Evolutionary conservation across 2,329 filamentous ascomycete species (phyloP).

Genomic region (Coniochaeta sp.): DNA sequence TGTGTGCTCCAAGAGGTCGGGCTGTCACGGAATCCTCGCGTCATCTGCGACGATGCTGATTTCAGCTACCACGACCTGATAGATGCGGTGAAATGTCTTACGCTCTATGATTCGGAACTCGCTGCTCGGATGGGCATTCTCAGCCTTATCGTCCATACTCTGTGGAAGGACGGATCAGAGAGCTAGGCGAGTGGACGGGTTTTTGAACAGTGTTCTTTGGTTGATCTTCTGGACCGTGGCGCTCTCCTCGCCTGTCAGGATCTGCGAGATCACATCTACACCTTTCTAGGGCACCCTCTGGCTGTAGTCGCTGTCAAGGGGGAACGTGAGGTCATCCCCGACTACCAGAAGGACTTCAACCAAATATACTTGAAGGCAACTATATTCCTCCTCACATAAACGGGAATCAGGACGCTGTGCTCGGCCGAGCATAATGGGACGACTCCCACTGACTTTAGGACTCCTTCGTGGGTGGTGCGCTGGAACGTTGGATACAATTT

Average conservation of each 20-base stretch:
- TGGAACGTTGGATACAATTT: background rate
- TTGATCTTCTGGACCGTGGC: background rate
- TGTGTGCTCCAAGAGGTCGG: slow-evolving; percentile 1
- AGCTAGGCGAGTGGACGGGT: background rate
- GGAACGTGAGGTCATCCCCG: background rate
- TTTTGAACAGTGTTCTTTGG: background rate
- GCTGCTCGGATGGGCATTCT: background rate
- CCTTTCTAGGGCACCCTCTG: background rate
- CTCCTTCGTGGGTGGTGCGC: background rate
- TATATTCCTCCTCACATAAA: background rate
- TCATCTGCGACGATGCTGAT: background rate
- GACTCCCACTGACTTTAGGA: background rate
- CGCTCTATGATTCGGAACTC: background rate
- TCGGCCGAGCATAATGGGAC: background rate
- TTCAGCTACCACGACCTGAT: background rate
- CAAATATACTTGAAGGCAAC: background rate
- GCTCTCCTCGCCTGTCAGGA: background rate
- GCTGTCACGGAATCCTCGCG: background rate
- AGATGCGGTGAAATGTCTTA: background rate
- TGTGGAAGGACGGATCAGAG: background rate
- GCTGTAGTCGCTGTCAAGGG: background rate
- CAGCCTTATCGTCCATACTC: background rate
- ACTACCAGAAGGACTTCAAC: background rate
- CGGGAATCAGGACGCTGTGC: background rate
- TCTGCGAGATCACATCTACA: background rate